phyloP scores from a whole-genome alignment of 1,284 basidiomycete genomes.

The Boletus smithii region DNA sequence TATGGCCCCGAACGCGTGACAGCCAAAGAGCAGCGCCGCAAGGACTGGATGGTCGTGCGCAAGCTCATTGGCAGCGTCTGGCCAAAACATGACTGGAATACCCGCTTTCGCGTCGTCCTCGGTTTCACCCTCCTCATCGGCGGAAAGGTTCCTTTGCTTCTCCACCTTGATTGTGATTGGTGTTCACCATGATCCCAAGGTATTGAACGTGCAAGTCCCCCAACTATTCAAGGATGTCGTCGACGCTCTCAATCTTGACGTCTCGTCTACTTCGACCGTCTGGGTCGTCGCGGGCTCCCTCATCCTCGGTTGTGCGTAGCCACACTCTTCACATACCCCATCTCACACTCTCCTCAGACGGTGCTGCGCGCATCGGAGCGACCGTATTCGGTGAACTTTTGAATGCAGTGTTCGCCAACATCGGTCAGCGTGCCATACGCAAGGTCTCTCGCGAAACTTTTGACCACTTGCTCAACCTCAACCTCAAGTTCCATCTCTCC shows the following conservation, averaged over 20 bases:
- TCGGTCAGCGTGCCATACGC: constrained; percentile 92
- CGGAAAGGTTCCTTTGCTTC: constrained; percentile 68
- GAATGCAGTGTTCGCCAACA: constrained; percentile 95
- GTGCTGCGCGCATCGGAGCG: constrained; percentile 85
- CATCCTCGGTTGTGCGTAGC: constrained; percentile 81
- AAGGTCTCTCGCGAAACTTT: constrained; percentile 94
- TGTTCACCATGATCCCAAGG: constrained; percentile 37
- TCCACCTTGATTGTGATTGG: background rate
- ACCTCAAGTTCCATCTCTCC: constrained; percentile 90
- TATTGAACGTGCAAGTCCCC: constrained; percentile 96
- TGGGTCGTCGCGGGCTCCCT: constrained; percentile 90
- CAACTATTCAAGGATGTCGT: constrained; percentile 93
- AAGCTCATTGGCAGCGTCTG: constrained; percentile 66
- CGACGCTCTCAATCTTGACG: constrained; percentile 83
- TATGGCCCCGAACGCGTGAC: constrained; percentile 12
- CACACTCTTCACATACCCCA: background rate
- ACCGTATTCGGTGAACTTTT: constrained; percentile 89
- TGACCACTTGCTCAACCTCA: constrained; percentile 86
- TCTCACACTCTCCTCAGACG: constrained; percentile 56
- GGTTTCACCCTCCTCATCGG: constrained; percentile 81
- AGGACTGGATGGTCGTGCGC: constrained; percentile 68
- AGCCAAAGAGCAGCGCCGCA: constrained; percentile 53
- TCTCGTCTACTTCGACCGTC: constrained; percentile 76
- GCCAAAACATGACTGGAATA: constrained; percentile 75
- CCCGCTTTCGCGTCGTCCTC: constrained; percentile 73